A percentile compares a stretch with the other conserved stretches of the same genome.
Evolutionary conservation across 768 basidiomycete genomes (phyloP).

Genomic region (Boletus tomentosulus): DNA sequence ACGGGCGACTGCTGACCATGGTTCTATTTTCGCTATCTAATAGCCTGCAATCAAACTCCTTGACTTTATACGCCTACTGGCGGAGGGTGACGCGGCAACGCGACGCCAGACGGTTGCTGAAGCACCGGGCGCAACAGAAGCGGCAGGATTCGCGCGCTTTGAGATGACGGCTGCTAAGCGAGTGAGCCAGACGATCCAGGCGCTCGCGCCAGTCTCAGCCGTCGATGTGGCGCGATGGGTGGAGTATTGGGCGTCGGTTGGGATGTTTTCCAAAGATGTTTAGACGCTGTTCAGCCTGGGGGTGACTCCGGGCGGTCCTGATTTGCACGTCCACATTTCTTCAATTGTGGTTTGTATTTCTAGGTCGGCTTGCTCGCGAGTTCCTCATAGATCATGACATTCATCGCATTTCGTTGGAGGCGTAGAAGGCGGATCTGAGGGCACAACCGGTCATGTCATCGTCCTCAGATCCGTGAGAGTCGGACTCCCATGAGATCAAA

Average conservation of each 20-base stretch:
- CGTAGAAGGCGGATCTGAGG: too few relatives aligned
- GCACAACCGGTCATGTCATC: too few relatives aligned
- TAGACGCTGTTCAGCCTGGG: not conserved
- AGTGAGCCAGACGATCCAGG: slow-evolving; percentile 34
- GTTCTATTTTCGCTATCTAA: not conserved
- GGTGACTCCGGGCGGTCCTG: too few relatives aligned
- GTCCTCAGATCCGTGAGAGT: too few relatives aligned
- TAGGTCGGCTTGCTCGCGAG: too few relatives aligned
- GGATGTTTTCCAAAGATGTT: slow-evolving; percentile 14
- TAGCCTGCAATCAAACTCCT: slow-evolving; percentile 34
- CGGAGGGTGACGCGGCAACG: slow-evolving; percentile 13
- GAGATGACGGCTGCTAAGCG: slow-evolving; percentile 25
- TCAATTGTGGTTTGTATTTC: too few relatives aligned
- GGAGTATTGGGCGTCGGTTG: slow-evolving; percentile 34
- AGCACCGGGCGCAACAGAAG: not conserved
- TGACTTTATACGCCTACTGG: slow-evolving; percentile 19
- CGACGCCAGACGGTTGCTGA: not conserved
- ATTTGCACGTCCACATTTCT: too few relatives aligned
- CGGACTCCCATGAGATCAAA: too few relatives aligned
- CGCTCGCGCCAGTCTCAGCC: slow-evolving; percentile 13
- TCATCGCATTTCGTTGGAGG: too few relatives aligned
- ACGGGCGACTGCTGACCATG: not conserved
- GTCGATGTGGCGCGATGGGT: slow-evolving; percentile 34
- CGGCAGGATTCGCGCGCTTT: slow-evolving; percentile 15
- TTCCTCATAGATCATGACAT: too few relatives aligned